Evolutionary conservation across 2,329 filamentous ascomycete genomes (phyloP).

Genomic region (Gremmenia infestans): DNA sequence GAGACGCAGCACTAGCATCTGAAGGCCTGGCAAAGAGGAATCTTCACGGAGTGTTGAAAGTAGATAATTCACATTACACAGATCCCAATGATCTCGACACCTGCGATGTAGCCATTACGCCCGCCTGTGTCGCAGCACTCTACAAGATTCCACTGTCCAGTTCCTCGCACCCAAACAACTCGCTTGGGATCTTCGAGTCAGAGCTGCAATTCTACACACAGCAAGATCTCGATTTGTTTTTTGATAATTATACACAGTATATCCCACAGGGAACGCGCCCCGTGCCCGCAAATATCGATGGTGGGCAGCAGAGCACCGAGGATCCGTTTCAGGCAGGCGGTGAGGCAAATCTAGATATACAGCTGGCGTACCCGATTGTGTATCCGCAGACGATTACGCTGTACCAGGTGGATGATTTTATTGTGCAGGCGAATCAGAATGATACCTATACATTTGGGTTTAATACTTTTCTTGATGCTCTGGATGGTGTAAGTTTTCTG

Average conservation of each 20-base stretch:
- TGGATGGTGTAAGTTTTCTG: conserved; percentile 33
- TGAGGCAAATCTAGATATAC: conserved; percentile 34
- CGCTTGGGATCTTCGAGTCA: conserved; percentile 35
- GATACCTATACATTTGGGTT: conserved; percentile 35
- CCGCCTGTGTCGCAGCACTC: conserved; percentile 27
- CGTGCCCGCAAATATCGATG: conserved; percentile 31
- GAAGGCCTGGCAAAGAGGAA: conserved; percentile 8
- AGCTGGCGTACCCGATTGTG: conserved; percentile 33
- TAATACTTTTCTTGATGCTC: conserved; percentile 43
- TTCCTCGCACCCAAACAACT: conserved; percentile 24
- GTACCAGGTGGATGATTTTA: conserved; percentile 38
- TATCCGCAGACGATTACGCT: conserved; percentile 24
- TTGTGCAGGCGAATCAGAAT: conserved; percentile 13
- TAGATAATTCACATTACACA: background rate
- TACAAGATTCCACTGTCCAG: conserved; percentile 31
- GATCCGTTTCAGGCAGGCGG: conserved; percentile 25
- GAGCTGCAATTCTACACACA: conserved; percentile 34
- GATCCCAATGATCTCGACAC: conserved; percentile 41
- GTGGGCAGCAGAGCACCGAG: conserved; percentile 32
- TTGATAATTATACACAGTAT: conserved; percentile 22
- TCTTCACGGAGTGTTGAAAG: background rate
- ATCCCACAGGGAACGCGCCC: conserved; percentile 32
- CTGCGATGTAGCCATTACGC: conserved; percentile 22
- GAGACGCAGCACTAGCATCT: background rate
- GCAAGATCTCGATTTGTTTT: conserved; percentile 34